Base-by-base conservation (phyloP, 441 rosid species). In the Bocquillonia castaneifolia region DNA sequence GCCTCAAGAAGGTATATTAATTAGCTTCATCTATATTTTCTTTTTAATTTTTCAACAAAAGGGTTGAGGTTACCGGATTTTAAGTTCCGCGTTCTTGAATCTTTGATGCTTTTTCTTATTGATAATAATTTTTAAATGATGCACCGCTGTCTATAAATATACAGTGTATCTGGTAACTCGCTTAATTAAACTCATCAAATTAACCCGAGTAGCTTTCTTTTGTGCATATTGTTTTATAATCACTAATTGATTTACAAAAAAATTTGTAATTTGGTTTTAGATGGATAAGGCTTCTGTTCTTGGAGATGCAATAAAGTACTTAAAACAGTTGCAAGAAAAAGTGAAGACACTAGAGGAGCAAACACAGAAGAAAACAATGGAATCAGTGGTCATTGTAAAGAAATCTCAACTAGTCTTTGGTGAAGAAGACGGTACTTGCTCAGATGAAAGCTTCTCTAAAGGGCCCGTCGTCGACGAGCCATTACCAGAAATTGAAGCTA, bases 251-350 rank as follows among this genome's bases (percentile, higher is more conserved):
- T 40, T 14, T 14, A 28, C 36, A 40, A 29, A 45, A 25, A 60
- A 37, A 29, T 62, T 37, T 15, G 28, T 6, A n/a, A 12, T 56
- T 26, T 10, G 28, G 40, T 31, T 55, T 28, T 67, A 92, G 98
- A 88, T 74, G 91, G 98, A 92, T 77, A 92, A 92, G 72, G 93
- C 89, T 76, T 85, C 96, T 20, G 93, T 92, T 71, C 89, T 92
- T 57, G 93, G 88, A 67, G 98, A 88, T 78, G 82, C 96, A 4
- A 81, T 84, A 59, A 86, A 85, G 83, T 85, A 92, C 81, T 59
- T 92, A 81, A 88, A 92, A 70, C 80, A 85, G 57, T 86, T 92
- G 69, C 91, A 92, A 73, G 93, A 89, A 50, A 80, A 67, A 68
- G 87, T 92, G 1, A 79, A 83, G 77, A 75, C 69, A 34, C 88